A percentile compares a stretch with the other conserved stretches of the same genome.
phyloP scores from a whole-genome alignment of 1,139 yeast species.

The Kodamaea anthophila region DNA sequence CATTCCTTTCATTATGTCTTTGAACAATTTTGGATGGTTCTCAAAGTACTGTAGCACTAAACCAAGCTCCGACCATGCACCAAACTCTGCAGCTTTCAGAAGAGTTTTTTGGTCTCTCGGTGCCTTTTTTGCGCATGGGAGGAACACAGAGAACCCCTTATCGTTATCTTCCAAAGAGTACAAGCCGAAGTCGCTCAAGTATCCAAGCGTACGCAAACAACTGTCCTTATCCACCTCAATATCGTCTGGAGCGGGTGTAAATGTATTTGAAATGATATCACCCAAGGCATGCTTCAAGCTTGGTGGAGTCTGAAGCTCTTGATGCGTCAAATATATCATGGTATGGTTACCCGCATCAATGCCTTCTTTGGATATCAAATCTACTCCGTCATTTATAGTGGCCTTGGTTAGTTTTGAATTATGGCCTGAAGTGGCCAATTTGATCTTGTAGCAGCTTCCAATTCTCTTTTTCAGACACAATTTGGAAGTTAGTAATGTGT shows the following conservation, averaged over 20 bases:
- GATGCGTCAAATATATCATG: conserved; percentile 56
- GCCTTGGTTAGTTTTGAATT: too few species aligned
- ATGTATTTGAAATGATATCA: conserved; percentile 29
- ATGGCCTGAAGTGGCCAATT: too few species aligned
- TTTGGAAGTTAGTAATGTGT: conserved; percentile 20
- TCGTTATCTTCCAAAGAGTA: conserved; percentile 42
- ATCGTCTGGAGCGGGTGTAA: conserved; percentile 26
- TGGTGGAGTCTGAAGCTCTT: conserved; percentile 38
- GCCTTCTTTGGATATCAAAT: conserved; percentile 36
- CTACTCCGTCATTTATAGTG: conserved; percentile 35
- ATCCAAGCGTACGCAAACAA: conserved; percentile 32
- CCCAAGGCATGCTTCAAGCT: conserved; percentile 34
- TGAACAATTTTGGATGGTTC: conserved; percentile 44
- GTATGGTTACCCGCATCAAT: conserved; percentile 45
- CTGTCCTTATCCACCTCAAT: conserved; percentile 29
- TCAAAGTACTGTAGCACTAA: conserved; percentile 57
- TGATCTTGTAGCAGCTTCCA: conserved; percentile 37
- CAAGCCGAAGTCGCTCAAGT: conserved; percentile 25
- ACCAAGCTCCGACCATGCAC: conserved; percentile 65
- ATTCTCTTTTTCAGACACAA: conserved; percentile 32
- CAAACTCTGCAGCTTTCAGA: conserved; percentile 5
- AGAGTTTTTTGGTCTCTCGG: neutral
- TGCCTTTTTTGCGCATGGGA: conserved; percentile 62
- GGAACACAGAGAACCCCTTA: conserved; percentile 65
- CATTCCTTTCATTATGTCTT: conserved; percentile 47